phyloP scores from a whole-genome alignment of 2,329 filamentous ascomycete genomes.

The Emydomyces testavorans region DNA sequence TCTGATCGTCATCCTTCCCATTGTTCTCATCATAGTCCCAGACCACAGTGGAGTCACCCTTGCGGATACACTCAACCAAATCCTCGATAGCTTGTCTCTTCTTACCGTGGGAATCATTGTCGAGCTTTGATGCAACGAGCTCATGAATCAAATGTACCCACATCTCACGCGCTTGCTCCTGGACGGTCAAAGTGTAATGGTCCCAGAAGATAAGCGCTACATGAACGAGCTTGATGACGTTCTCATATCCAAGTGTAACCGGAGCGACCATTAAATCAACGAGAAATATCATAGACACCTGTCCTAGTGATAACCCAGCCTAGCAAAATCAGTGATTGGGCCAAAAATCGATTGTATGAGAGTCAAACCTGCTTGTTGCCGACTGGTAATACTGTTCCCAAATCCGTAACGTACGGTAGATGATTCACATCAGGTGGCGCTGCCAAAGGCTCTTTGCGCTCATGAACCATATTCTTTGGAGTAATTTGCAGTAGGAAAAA shows the following conservation, averaged over 20 bases:
- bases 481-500: slow-evolving; percentile 84
- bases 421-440: slow-evolving; percentile 55
- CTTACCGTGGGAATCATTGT: slow-evolving; percentile 57
- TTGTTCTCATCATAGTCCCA: slow-evolving; percentile 95
- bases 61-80: slow-evolving; percentile 74
- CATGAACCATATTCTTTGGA: slow-evolving; percentile 93
- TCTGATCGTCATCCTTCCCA: slow-evolving; percentile 58
- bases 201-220: slow-evolving; percentile 93
- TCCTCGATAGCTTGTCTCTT: slow-evolving; percentile 71
- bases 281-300: slow-evolving; percentile 81
- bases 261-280: slow-evolving; percentile 95
- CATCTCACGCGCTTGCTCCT: slow-evolving; percentile 96
- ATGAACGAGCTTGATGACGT: slow-evolving; percentile 75
- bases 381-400: slow-evolving; percentile 65
- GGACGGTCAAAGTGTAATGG: slow-evolving; percentile 86
- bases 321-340: slow-evolving; percentile 22
- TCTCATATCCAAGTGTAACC: slow-evolving; percentile 64
- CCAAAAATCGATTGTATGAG: not conserved
- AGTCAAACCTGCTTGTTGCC: slow-evolving; percentile 65
- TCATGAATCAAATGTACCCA: slow-evolving; percentile 95
- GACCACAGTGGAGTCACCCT: slow-evolving; percentile 70
- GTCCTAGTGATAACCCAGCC: slow-evolving; percentile 79
- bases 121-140: slow-evolving; percentile 66
- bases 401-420: slow-evolving; percentile 81
- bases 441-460: slow-evolving; percentile 61